Evolutionary conservation across 768 basidiomycete species (phyloP), one percentile per base, ranked within the genome.

Genomic region (Termitomyces sp.): DNA sequence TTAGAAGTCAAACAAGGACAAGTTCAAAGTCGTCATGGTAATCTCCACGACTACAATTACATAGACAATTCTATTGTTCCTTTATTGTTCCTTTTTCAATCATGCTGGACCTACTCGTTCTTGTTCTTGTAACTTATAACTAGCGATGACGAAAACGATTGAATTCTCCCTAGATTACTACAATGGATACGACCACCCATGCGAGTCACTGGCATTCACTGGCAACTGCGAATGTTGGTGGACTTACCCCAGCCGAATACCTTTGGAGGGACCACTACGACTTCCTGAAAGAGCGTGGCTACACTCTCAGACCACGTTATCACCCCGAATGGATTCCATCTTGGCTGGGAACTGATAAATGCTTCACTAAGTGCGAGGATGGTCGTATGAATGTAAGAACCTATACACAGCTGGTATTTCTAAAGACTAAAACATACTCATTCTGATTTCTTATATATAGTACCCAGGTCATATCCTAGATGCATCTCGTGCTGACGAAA

Each of bases 301-400:
- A 52, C 34, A 37, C 51, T 36, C 51, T 52, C 34, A 52, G 51
- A 36, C 32, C 37, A 9, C 50, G 50, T 36, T 51, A 51, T 37
- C 32, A 51, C 17, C 50, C 50, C n/a, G 50, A 51, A 8, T 52
- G 51, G 51, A 52, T 52, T 17, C 51, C 51, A 36, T 52, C 51
- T 11, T 52, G 51, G 51, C 10, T 36, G 37, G 51, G 51, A 37
- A 34, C 51, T 36, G 32, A 20, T n/a, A 36, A 52, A 37, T 4
- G 34, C 29, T 31, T 14, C 29, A 25, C 34, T 6, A 10, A 34
- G 17, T 52, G 51, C 29, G 51, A 52, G 29, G 51, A 52, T 38
- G 51, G 51, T 37, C 11, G 12, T 11, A 38, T 38, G 34, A 51
- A n/a, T 51, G 50, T 51, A 25, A 20, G 45, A 5, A 46, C n/a